Conservation (phyloP, 768 basidiomycete genomes). For the Tricholoma matsutake region DNA sequence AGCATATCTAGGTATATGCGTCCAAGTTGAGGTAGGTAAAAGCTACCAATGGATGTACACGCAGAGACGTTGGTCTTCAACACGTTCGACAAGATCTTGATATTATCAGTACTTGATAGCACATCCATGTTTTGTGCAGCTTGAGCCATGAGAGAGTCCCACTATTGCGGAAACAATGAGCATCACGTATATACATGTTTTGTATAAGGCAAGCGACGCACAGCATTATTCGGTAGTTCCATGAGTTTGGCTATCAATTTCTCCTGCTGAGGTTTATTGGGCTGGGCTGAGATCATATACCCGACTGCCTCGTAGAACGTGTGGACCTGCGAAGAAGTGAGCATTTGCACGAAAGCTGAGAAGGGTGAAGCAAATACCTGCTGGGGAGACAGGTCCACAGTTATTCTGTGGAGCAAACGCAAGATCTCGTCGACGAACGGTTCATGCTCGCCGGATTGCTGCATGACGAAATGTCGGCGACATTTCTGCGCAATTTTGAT, state of each 20-base stretch:
- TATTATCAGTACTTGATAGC: conserved; percentile 84
- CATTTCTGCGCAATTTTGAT: conserved; percentile 99
- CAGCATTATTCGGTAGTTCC: conserved; percentile 96
- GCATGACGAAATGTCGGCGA: conserved; percentile 96
- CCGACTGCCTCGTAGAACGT: conserved; percentile 99
- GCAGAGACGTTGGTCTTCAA: conserved; percentile 98
- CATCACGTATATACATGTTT: not conserved
- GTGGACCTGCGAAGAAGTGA: conserved; percentile 56
- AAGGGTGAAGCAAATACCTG: conserved; percentile 45
- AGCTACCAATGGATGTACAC: conserved; percentile 93
- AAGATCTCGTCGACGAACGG: conserved; percentile 98
- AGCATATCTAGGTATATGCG: conserved; percentile 98
- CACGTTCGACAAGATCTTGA: conserved; percentile 95
- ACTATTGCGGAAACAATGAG: conserved; percentile 45
- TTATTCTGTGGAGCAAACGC: conserved; percentile 87
- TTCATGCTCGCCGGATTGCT: conserved; percentile 94
- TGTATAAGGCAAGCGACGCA: conserved; percentile 33
- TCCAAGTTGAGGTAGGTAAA: conserved; percentile 94
- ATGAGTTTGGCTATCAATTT: conserved; percentile 91
- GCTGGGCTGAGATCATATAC: conserved; percentile 99
- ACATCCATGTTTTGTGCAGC: conserved; percentile 92
- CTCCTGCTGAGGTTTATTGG: conserved; percentile 96
- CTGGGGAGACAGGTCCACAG: conserved; percentile 89
- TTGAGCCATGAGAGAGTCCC: conserved; percentile 97
- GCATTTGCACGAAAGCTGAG: not conserved